These are phyloP conservation scores for Avena atlantica DNA, from an alignment of 176 grass and related monocot species.

Conservation along the genomic window DNA sequence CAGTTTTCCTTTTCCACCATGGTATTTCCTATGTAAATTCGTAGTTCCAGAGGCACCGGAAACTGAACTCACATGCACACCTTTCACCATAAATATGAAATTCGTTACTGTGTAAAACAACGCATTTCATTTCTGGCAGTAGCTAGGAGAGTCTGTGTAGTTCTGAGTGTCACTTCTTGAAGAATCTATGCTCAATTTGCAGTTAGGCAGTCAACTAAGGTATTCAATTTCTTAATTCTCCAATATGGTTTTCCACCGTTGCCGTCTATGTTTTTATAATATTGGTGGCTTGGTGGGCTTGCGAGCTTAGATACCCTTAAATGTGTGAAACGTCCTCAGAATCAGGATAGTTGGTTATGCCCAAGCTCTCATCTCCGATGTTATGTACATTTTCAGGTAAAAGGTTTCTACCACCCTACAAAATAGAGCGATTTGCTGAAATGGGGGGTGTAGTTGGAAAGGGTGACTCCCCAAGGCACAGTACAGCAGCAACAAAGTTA, in stretches of 20 bases:
- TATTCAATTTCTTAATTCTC: not conserved
- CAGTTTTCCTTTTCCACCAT: not conserved
- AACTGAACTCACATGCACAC: not conserved
- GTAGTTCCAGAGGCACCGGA: constrained; percentile 1
- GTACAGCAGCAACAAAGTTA: constrained; percentile 70
- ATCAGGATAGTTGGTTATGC: not conserved
- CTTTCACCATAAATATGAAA: not conserved
- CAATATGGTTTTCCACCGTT: not conserved
- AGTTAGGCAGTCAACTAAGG: not conserved
- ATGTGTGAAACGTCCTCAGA: constrained; percentile 1
- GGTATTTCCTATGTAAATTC: not conserved
- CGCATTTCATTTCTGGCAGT: constrained; percentile 10
- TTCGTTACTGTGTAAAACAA: not conserved
- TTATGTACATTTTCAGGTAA: constrained; percentile 35
- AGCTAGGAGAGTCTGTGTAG: not conserved
- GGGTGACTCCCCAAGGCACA: constrained; percentile 55
- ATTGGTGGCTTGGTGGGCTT: not conserved
- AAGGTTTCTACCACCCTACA: not conserved
- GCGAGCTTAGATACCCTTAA: not conserved
- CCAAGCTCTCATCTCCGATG: not conserved
- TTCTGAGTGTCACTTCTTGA: not conserved
- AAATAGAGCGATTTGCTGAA: not conserved
- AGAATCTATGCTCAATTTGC: not conserved
- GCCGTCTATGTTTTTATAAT: not conserved
- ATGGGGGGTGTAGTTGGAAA: constrained; percentile 84